Base-by-base conservation (phyloP, 2,329 filamentous ascomycete genomes). In the Amylocarpus encephaloides region DNA sequence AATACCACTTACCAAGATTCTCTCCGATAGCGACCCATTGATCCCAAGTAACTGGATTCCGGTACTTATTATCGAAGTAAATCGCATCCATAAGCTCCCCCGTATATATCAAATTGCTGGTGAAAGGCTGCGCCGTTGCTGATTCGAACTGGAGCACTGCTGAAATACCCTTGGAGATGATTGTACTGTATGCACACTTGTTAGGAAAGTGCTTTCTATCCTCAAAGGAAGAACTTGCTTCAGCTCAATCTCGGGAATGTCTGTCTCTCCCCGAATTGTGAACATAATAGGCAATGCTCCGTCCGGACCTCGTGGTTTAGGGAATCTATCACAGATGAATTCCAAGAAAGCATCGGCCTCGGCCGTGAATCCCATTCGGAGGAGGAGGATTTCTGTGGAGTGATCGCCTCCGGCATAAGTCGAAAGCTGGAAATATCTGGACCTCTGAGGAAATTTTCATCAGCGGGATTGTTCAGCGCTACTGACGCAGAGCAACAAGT, bases 331-430 rank as follows among this genome's bases (percentile, higher is more conserved):
- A 67, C 79, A 86, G 56, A 91, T 88, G 64, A 89, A 91, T 48
- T 77, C 75, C 76, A 89, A 88, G 66, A 88, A 91, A 1, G 84
- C 81, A 64, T 90, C 83, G 3, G 86, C 86, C 66, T 91, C 86
- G 16, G 82, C 77, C 26, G 74, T 82, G 68, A 89, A 90, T 5
- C 86, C 86, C 64, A 90, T 78, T 12, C 86, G 81, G 1, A 91
- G 75, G 29, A 91, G 75, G 54, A 90, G 62, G 22, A 86, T 72
- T 2, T 76, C 76, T 3, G 80, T 83, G 2, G 68, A 75, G 62
- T 89, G 85, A 1, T 72, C 56, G 41, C 83, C 79, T 43, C 73
- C 73, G 3, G 82, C 85, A 62, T 89, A 90, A 90, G 57, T 83
- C 79, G 63, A 88, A 86, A 1, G 83, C 80, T 1, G 86, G 86